These are phyloP conservation scores for Candida cerambycidarum DNA, from an alignment of 805 yeast genomes.

Conservation along the genomic window DNA sequence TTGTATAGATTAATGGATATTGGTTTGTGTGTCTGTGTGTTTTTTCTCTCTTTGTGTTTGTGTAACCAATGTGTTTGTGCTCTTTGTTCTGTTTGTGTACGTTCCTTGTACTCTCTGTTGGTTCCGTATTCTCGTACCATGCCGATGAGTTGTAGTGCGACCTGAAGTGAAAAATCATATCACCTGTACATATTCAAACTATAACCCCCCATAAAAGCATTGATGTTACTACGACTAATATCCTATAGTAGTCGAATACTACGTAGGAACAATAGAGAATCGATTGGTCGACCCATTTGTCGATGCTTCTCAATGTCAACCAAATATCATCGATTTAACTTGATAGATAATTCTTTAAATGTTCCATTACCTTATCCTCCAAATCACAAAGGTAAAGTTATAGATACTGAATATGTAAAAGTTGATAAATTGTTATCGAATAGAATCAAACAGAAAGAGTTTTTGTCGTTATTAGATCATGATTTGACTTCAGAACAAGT, in stretches of 20 bases:
- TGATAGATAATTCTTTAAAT: neutral
- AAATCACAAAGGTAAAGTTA: neutral
- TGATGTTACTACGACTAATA: constrained; percentile 3
- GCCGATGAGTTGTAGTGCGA: constrained; percentile 1
- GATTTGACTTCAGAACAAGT: neutral
- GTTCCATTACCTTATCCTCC: neutral
- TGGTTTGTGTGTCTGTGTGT: neutral
- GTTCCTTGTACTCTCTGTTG: no score
- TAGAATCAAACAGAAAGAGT: neutral
- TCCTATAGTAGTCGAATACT: neutral
- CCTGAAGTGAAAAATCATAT: constrained; percentile 4
- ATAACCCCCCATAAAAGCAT: neutral
- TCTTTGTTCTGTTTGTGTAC: no score
- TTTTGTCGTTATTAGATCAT: neutral
- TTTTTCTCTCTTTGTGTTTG: neutral
- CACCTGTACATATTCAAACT: neutral
- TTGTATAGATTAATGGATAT: constrained; percentile 5
- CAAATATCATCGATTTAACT: neutral
- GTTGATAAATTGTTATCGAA: constrained; percentile 2
- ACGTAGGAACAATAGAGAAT: neutral
- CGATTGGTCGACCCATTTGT: neutral
- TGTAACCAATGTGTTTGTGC: neutral
- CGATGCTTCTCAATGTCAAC: neutral
- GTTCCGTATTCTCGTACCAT: neutral
- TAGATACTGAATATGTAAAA: neutral